Conservation (phyloP, 2,329 filamentous ascomycete species). For the Arthrobotrys conoides region DNA sequence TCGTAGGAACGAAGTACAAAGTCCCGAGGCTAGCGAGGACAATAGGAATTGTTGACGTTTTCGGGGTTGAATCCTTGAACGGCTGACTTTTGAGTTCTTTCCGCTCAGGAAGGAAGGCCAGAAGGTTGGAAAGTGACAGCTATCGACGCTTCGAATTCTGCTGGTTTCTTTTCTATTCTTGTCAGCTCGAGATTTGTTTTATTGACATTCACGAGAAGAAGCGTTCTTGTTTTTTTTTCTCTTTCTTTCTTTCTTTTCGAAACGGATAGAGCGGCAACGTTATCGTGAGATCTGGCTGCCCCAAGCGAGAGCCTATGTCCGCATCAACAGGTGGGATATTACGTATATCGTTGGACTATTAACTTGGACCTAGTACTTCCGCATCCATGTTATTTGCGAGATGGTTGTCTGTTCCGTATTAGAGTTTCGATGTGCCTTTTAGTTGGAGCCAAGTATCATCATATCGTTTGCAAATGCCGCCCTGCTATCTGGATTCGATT, state of each 20-base stretch:
- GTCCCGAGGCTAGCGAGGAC: slow-evolving; percentile 57
- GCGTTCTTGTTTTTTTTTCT: no score
- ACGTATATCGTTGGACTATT: slow-evolving; percentile 42
- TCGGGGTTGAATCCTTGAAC: slow-evolving; percentile 50
- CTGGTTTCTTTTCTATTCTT: neutral
- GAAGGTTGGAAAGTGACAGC: slow-evolving; percentile 11
- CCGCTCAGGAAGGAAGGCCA: slow-evolving; percentile 35
- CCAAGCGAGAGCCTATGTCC: slow-evolving; percentile 41
- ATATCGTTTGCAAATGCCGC: slow-evolving; percentile 12
- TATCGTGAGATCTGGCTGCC: slow-evolving; percentile 32
- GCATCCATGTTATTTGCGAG: slow-evolving; percentile 20
- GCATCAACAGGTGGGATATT: slow-evolving; percentile 35
- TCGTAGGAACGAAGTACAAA: slow-evolving; percentile 46
- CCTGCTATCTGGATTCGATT: slow-evolving; percentile 17
- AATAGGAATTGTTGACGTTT: slow-evolving; percentile 57
- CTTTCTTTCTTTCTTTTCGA: neutral
- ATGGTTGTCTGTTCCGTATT: slow-evolving; percentile 38
- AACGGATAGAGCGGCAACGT: slow-evolving; percentile 55
- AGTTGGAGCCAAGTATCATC: slow-evolving; percentile 29
- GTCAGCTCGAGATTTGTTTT: slow-evolving; percentile 28
- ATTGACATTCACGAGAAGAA: slow-evolving; percentile 12
- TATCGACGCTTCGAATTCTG: slow-evolving; percentile 9
- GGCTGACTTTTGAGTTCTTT: slow-evolving; percentile 50
- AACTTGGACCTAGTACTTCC: slow-evolving; percentile 31
- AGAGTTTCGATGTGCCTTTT: slow-evolving; percentile 28